Evolutionary conservation across 345 rosid genomes (phyloP).

Genomic region (Crucihimalaya himalaica): DNA sequence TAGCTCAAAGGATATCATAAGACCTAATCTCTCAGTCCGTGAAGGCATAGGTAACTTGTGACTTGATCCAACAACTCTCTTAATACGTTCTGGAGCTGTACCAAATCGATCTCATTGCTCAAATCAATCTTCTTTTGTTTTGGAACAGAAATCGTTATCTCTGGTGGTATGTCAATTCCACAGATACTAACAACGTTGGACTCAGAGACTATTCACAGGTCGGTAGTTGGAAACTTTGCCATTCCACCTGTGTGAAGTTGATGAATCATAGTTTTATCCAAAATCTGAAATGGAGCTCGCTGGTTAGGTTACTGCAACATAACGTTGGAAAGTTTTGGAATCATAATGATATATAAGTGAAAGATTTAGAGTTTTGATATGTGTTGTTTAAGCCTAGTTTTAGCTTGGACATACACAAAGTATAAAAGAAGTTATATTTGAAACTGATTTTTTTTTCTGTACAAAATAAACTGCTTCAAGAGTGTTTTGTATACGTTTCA

Average conservation of each 20-base stretch:
- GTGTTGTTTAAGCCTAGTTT: conserved; percentile 7
- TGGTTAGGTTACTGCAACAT: not conserved
- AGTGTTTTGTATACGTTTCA: not conserved
- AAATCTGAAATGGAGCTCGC: conserved; percentile 9
- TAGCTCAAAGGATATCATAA: conserved; percentile 59
- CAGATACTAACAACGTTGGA: conserved; percentile 51
- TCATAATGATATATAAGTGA: conserved; percentile 12
- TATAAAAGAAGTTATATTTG: not conserved
- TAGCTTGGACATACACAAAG: not conserved
- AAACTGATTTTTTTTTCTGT: not conserved
- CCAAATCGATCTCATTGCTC: not conserved
- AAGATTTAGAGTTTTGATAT: conserved; percentile 13
- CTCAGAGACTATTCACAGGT: conserved; percentile 39
- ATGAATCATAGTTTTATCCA: conserved; percentile 2
- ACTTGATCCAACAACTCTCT: not conserved
- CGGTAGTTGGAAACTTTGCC: conserved; percentile 44
- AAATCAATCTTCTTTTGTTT: not conserved
- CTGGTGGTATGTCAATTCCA: conserved; percentile 75
- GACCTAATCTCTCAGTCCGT: conserved; percentile 67
- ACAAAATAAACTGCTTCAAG: not conserved
- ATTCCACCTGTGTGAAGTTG: conserved; percentile 39
- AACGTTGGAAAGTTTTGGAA: conserved; percentile 11
- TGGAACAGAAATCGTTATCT: conserved; percentile 64
- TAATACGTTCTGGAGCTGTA: not conserved
- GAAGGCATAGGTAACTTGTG: conserved; percentile 61